A percentile compares a stretch with the other conserved stretches of the same genome.
Conservation (phyloP, 2,329 filamentous ascomycete species). For the Paecilomyces dactylethromorphus region DNA sequence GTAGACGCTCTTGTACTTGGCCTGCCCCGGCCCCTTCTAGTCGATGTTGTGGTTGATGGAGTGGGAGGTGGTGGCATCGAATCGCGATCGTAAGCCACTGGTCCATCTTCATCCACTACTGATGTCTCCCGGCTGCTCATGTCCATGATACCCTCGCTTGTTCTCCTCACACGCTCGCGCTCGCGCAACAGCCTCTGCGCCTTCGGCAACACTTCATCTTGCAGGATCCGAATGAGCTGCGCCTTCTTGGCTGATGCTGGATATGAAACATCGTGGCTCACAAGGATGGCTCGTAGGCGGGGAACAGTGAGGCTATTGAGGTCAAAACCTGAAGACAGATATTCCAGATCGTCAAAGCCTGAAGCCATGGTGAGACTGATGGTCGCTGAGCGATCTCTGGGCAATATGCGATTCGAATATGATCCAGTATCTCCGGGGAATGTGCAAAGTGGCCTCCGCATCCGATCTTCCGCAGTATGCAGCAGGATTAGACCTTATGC, state of each 20-base stretch:
- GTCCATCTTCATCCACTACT: constrained; percentile 56
- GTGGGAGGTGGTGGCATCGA: constrained; percentile 43
- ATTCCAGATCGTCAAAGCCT: constrained; percentile 59
- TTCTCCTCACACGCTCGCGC: constrained; percentile 73
- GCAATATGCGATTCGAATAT: background rate
- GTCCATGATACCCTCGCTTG: constrained; percentile 74
- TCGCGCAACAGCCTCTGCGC: constrained; percentile 69
- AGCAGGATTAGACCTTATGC: background rate
- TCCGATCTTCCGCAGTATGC: background rate
- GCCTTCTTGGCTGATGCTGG: constrained; percentile 86
- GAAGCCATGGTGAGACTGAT: constrained; percentile 23
- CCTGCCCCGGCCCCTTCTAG: constrained; percentile 48
- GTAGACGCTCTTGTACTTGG: constrained; percentile 41
- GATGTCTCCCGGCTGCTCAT: constrained; percentile 61
- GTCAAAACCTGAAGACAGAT: constrained; percentile 83
- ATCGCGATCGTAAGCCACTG: constrained; percentile 46
- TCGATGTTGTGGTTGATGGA: constrained; percentile 45
- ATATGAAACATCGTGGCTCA: constrained; percentile 80
- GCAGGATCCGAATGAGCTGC: constrained; percentile 78
- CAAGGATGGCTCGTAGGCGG: constrained; percentile 80
- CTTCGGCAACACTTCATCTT: constrained; percentile 69
- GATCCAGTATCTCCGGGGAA: background rate
- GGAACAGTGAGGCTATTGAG: constrained; percentile 77
- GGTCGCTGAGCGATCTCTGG: background rate
- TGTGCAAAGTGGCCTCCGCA: background rate